Base-by-base conservation (phyloP, 345 rosid species). In the Murraya paniculata region DNA sequence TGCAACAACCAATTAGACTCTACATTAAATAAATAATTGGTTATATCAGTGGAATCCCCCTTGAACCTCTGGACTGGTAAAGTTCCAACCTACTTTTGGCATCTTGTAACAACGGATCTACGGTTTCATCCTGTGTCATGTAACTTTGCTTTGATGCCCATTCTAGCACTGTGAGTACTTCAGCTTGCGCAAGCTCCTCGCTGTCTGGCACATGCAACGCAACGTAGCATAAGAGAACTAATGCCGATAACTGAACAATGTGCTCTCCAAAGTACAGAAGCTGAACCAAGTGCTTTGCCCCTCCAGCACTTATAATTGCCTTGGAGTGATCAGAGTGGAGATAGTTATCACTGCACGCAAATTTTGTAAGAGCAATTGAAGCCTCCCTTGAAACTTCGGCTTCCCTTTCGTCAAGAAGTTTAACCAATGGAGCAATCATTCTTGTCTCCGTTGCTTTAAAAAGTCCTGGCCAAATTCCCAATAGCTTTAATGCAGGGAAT, bases 401-500 rank as follows among this genome's bases (percentile, higher is more conserved):
- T 75, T 91, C 96, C 74, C 91, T 86, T 60, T 95, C 96, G 33
- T 95, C 99, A 0, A 95, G 90, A 50, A 93, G 98, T 38, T 85
- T 83, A 28, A 95, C 89, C 81, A 95, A 78, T 19, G 99, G 99
- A 1, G 80, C 77, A 39, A 95, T 93, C 89, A 95, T 86, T 76
- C 91, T 87, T 27, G 98, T 92, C 67, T 95, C 99, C 0, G 97
- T 94, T 10, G 98, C 93, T 64, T 91, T 88, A 68, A 95, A n/a
- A 95, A 0, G 99, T 95, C 76, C 94, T 83, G 0, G 99, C 99
- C 58, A 95, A 67, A 84, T 90, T 95, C 74, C 99, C 99, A 50
- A 90, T 86, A 5, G 99, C 85, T 73, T 85, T 92, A 1, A 95
- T 77, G 68, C 97, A 95, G 0, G 99, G 98, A 50, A 95, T 82